Conservation (phyloP, 352 stramenopile species). For the Peronospora belbahrii region DNA sequence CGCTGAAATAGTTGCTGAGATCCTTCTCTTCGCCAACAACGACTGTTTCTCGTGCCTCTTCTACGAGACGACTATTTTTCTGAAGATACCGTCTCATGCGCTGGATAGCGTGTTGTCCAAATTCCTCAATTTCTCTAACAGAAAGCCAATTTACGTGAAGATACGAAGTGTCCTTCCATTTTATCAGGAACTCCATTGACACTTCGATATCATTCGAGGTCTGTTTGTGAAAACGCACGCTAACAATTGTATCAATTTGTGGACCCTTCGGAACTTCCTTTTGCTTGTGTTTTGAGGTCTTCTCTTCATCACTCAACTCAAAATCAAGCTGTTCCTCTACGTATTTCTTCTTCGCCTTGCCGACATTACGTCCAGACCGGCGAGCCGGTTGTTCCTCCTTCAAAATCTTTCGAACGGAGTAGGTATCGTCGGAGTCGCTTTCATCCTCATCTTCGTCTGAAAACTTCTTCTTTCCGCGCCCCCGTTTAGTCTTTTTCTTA, state of each 20-base stretch:
- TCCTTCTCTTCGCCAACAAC: constrained; percentile 69
- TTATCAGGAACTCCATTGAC: constrained; percentile 96
- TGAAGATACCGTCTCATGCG: constrained; percentile 81
- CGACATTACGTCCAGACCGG: constrained; percentile 71
- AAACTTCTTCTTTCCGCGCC: constrained; percentile 56
- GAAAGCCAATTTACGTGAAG: constrained; percentile 98
- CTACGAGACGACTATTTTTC: constrained; percentile 79
- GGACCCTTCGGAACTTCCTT: constrained; percentile 52
- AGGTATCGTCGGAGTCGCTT: constrained; percentile 56
- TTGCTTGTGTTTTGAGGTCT: constrained; percentile 21
- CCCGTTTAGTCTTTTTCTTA: constrained; percentile 62
- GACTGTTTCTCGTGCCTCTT: constrained; percentile 66
- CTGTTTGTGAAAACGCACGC: constrained; percentile 71
- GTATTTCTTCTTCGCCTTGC: constrained; percentile 82
- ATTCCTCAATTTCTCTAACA: constrained; percentile 88
- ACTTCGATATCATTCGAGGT: constrained; percentile 38
- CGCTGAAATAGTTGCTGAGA: constrained; percentile 77
- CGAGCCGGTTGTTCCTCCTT: constrained; percentile 54
- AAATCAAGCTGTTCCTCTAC: constrained; percentile 77
- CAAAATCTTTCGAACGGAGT: constrained; percentile 23
- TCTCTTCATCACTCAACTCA: constrained; percentile 70
- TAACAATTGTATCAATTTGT: constrained; percentile 92
- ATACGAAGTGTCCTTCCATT: constrained; percentile 97
- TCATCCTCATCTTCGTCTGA: constrained; percentile 79
- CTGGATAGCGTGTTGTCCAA: constrained; percentile 73